These are phyloP conservation scores for Theobroma cacao DNA, from an alignment of 345 rosid species.

Conservation along the genomic window DNA sequence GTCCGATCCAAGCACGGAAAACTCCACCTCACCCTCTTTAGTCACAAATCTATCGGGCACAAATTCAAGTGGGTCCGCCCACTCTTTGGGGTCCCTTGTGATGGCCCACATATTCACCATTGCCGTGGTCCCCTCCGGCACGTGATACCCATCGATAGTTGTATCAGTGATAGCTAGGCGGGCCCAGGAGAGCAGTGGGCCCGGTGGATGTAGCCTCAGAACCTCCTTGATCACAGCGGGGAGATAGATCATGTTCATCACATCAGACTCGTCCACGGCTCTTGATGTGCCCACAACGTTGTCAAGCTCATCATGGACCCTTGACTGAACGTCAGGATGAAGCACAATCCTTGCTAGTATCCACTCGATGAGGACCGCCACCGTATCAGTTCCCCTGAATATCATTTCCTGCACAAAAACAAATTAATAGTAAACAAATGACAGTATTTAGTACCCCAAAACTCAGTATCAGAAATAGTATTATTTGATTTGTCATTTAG, in stretches of 20 bases:
- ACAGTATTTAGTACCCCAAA: constrained; percentile 11
- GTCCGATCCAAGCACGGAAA: constrained; percentile 81
- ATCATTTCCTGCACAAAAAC: constrained; percentile 67
- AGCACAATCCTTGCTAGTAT: constrained; percentile 75
- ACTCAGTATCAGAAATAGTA: constrained; percentile 10
- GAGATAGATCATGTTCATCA: constrained; percentile 46
- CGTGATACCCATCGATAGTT: constrained; percentile 64
- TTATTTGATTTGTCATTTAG: constrained; percentile 3
- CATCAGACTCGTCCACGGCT: constrained; percentile 53
- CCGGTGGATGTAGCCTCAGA: constrained; percentile 89
- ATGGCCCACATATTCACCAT: constrained; percentile 99
- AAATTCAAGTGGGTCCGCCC: constrained; percentile 68
- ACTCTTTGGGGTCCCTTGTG: constrained; percentile 62
- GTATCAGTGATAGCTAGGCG: constrained; percentile 76
- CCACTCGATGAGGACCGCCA: constrained; percentile 91
- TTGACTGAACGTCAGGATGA: constrained; percentile 60
- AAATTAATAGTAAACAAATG: background rate
- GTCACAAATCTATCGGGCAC: constrained; percentile 63
- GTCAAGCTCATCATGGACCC: constrained; percentile 73
- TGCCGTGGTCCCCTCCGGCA: constrained; percentile 87
- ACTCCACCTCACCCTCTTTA: constrained; percentile 41
- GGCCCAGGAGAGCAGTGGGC: constrained; percentile 93
- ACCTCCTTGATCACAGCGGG: constrained; percentile 79
- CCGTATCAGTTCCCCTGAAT: constrained; percentile 86
- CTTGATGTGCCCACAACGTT: constrained; percentile 55